Conservation (phyloP, 306 rosid species). For the Medicago lupulina region DNA sequence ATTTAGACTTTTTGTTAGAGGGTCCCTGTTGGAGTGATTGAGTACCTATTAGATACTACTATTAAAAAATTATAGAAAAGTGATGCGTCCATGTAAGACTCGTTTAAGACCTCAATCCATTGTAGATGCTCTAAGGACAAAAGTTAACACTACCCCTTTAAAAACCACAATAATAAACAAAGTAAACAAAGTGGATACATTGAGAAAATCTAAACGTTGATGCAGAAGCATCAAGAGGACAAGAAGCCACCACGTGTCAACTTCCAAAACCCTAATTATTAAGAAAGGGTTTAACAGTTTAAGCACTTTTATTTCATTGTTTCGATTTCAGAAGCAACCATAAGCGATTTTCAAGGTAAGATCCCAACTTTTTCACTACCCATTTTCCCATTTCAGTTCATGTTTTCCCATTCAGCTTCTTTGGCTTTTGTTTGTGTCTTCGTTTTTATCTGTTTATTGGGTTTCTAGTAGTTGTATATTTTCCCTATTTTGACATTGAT, state of each 20-base stretch:
- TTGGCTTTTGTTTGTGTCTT: background rate
- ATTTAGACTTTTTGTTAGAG: too few relatives aligned
- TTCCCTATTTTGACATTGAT: background rate
- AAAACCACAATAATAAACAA: background rate
- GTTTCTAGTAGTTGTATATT: background rate
- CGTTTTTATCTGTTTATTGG: background rate
- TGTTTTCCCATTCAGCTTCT: background rate
- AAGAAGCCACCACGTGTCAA: slow-evolving; percentile 34
- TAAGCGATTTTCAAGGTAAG: slow-evolving; percentile 18
- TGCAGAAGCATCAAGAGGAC: background rate
- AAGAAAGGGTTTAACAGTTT: slow-evolving; percentile 26
- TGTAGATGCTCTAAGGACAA: too few relatives aligned
- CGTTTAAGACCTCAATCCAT: too few relatives aligned
- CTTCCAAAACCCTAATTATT: slow-evolving; percentile 34
- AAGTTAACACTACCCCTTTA: too few relatives aligned
- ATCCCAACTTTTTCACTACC: slow-evolving; percentile 7
- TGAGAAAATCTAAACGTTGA: slow-evolving; percentile 5
- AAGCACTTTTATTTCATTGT: background rate
- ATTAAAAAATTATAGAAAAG: too few relatives aligned
- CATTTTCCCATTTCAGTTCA: background rate
- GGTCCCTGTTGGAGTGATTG: too few relatives aligned
- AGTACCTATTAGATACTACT: too few relatives aligned
- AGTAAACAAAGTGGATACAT: background rate
- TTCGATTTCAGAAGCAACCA: background rate
- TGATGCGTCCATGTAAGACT: too few relatives aligned